Evolutionary conservation across 768 basidiomycete genomes (phyloP).

Genomic region (Tulasnella sp.): DNA sequence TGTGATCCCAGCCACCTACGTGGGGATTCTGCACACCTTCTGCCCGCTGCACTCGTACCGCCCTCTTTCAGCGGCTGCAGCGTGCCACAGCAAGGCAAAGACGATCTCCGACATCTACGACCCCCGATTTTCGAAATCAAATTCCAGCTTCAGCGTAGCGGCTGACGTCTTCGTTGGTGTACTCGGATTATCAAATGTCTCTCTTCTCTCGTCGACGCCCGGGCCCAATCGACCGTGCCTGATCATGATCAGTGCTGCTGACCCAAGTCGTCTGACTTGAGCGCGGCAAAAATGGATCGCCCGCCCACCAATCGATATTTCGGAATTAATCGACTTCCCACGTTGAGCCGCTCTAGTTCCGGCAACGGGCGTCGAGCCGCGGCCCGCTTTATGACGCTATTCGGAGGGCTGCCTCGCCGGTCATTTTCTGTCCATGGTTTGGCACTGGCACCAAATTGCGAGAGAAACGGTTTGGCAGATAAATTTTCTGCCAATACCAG

Average conservation of each 20-base stretch:
- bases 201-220: neutral
- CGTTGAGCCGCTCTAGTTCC: neutral
- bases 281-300: neutral
- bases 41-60: neutral
- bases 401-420: neutral
- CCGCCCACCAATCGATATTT: neutral
- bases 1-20: too few species aligned
- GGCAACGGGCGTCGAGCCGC: neutral
- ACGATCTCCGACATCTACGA: neutral
- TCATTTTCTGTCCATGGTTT: neutral
- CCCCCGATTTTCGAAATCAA: neutral
- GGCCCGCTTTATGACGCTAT: neutral
- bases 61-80: neutral
- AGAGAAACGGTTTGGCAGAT: neutral
- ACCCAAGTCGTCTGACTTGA: neutral
- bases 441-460: neutral
- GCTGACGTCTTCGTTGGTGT: neutral
- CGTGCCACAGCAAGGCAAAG: neutral
- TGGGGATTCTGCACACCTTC: too few species aligned
- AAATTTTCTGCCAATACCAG: neutral
- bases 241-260: neutral
- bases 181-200: neutral
- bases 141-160: neutral
- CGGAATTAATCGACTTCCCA: neutral
- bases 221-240: neutral